These are phyloP conservation scores for Microbotryomycetes sp. DNA, from an alignment of 1,284 basidiomycete genomes.

Conservation along the genomic window DNA sequence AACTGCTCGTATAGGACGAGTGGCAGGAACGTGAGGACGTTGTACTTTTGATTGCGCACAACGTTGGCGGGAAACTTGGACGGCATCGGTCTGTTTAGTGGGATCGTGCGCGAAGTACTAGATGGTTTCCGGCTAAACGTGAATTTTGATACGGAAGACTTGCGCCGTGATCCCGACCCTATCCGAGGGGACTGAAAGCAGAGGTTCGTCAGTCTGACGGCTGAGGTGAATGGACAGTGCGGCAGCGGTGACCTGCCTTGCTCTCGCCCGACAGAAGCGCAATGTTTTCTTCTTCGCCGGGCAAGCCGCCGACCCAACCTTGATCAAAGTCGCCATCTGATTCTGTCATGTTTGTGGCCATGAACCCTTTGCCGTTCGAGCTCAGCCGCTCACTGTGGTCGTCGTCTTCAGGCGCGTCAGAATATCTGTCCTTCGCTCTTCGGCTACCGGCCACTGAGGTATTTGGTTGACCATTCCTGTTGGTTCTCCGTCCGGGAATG, in stretches of 20 bases:
- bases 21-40: slow-evolving; percentile 85
- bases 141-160: neutral
- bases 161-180: slow-evolving; percentile 3
- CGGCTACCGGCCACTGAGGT: too few species aligned
- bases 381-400: neutral
- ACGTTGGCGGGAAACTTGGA: slow-evolving; percentile 56
- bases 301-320: slow-evolving; percentile 18
- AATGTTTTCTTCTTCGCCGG: slow-evolving; percentile 19
- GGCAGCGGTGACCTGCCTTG: slow-evolving; percentile 4
- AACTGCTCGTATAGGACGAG: slow-evolving; percentile 98
- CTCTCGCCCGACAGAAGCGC: slow-evolving; percentile 3
- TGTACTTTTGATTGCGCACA: slow-evolving; percentile 97
- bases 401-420: slow-evolving; percentile 1
- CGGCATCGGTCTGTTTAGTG: slow-evolving; percentile 14
- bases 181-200: neutral
- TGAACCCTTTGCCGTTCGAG: neutral
- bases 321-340: slow-evolving; percentile 26
- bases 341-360: neutral
- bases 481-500: neutral
- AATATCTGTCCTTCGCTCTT: neutral
- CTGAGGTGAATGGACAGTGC: neutral
- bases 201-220: neutral
- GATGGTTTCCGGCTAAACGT: neutral
- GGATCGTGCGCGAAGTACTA: slow-evolving; percentile 14
- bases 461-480: neutral